These are phyloP conservation scores for Byssoonygena ceratinophila DNA, from an alignment of 2,329 filamentous ascomycete species.

Conservation along the genomic window DNA sequence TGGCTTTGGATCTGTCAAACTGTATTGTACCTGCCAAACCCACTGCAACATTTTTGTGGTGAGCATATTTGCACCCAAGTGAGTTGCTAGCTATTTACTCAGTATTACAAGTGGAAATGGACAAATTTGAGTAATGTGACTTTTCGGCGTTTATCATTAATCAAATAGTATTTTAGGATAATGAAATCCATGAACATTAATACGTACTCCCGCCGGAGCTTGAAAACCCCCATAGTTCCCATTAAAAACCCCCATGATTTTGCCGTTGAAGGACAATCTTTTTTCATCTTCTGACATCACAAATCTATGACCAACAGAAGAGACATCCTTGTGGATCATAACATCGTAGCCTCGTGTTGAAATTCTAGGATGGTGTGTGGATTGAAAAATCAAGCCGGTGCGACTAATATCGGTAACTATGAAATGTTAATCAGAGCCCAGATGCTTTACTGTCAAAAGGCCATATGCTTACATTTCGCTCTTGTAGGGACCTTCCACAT, in stretches of 20 bases:
- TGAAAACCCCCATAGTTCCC: conserved; percentile 8
- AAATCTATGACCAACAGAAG: conserved; percentile 40
- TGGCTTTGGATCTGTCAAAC: too few relatives aligned
- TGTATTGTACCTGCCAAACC: too few relatives aligned
- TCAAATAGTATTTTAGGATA: neutral
- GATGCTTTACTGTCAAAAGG: neutral
- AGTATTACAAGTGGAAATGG: neutral
- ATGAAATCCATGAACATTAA: neutral
- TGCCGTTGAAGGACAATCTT: conserved; percentile 52
- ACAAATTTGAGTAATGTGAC: neutral
- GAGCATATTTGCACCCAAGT: neutral
- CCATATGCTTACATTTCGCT: conserved; percentile 65
- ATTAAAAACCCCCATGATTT: conserved; percentile 14
- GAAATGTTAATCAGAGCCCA: neutral
- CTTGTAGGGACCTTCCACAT: conserved; percentile 88
- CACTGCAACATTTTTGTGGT: too few relatives aligned
- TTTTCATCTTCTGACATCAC: conserved; percentile 9
- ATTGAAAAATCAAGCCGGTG: neutral
- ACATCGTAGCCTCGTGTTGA: conserved; percentile 52
- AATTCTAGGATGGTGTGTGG: conserved; percentile 26
- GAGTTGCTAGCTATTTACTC: too few relatives aligned
- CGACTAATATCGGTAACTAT: conserved; percentile 59
- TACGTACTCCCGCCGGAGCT: neutral
- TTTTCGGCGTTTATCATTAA: neutral
- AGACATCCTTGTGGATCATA: conserved; percentile 44